A percentile compares a stretch with the other conserved stretches of the same genome.
These are phyloP conservation scores for Kitagawia praeruptora DNA, from an alignment of 129 eudicot genomes.

Conservation along the genomic window DNA sequence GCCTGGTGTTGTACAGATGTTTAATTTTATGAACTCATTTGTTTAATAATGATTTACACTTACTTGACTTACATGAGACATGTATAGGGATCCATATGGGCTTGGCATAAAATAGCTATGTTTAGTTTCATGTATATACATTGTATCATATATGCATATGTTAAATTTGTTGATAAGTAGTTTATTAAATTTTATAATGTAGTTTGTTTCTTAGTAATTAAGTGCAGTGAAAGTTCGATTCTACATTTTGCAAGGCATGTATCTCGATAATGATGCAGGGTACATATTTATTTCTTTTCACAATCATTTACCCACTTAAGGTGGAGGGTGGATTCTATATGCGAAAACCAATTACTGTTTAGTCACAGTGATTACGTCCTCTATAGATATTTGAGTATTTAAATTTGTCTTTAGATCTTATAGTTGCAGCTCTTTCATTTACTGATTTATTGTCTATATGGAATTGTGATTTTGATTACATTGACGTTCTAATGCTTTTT, in stretches of 20 bases:
- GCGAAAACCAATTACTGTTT: neutral
- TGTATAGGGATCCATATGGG: neutral
- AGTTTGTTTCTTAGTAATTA: neutral
- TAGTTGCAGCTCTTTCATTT: conserved; percentile 10
- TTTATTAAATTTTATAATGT: neutral
- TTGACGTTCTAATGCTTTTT: conserved; percentile 13
- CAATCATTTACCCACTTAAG: neutral
- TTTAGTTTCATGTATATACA: neutral
- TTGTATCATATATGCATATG: neutral
- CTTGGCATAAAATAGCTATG: neutral
- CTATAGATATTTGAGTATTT: too few relatives aligned
- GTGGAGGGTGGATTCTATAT: neutral
- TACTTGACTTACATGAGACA: neutral
- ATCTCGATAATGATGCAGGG: neutral
- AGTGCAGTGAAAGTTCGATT: neutral
- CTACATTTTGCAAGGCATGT: neutral
- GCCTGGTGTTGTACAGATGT: neutral
- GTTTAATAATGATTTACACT: neutral
- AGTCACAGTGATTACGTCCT: neutral
- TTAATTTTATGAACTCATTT: neutral
- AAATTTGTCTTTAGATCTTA: neutral
- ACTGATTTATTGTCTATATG: neutral
- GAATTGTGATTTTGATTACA: neutral
- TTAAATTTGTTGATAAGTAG: neutral
- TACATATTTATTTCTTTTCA: neutral